Percentiles rank a stretch among this genome's conserved stretches.
Evolutionary conservation across 2,329 filamentous ascomycete genomes (phyloP).

Genomic region (Trichoderma polysporum): DNA sequence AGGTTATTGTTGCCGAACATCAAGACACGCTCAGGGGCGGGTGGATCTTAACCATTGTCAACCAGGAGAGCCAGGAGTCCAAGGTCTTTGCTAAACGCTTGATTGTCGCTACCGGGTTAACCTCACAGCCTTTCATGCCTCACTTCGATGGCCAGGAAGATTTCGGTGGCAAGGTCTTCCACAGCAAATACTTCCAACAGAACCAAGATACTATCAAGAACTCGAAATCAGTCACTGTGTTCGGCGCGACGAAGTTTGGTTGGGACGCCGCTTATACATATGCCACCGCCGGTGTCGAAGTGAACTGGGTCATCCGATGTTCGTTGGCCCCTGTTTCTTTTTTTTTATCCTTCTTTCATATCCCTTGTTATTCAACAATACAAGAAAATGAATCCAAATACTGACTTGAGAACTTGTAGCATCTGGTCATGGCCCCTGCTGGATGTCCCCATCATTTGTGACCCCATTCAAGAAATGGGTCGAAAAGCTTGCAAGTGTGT

Average conservation of each 20-base stretch:
- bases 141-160: slow-evolving; percentile 45
- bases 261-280: slow-evolving; percentile 66
- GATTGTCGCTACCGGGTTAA: slow-evolving; percentile 56
- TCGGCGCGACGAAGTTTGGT: slow-evolving; percentile 64
- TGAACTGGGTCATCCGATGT: slow-evolving; percentile 61
- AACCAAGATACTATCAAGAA: slow-evolving; percentile 42
- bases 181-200: slow-evolving; percentile 47
- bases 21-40: slow-evolving; percentile 37
- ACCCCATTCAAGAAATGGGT: slow-evolving; percentile 67
- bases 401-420: slow-evolving; percentile 25
- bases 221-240: slow-evolving; percentile 50
- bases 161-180: slow-evolving; percentile 50
- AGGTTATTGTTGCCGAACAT: slow-evolving; percentile 45
- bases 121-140: slow-evolving; percentile 48
- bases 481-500: slow-evolving; percentile 62
- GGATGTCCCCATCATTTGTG: slow-evolving; percentile 59
- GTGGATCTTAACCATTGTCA: slow-evolving; percentile 42
- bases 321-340: neutral
- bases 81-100: slow-evolving; percentile 46
- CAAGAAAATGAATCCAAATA: neutral
- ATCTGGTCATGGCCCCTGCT: slow-evolving; percentile 58
- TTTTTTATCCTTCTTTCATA: too few species aligned
- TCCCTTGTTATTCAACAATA: too few species aligned
- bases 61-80: slow-evolving; percentile 23
- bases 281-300: slow-evolving; percentile 53